Evolutionary conservation across 2,329 filamentous ascomycete species (phyloP).

Genomic region (Xenosphaeropsis pyriputrescens): DNA sequence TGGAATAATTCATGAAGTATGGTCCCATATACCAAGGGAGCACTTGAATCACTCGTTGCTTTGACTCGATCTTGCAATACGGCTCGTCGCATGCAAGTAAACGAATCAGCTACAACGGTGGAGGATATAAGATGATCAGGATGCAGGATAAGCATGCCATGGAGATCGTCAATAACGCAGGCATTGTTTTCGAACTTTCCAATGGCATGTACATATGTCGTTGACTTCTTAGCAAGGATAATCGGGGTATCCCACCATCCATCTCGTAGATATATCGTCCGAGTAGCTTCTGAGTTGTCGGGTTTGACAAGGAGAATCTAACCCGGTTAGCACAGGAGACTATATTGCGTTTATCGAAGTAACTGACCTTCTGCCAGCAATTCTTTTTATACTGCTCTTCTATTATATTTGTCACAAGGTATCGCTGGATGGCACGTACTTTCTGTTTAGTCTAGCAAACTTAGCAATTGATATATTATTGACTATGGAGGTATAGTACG

Average conservation of each 20-base stretch:
- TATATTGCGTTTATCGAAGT: too few species aligned
- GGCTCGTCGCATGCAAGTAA: slow-evolving; percentile 77
- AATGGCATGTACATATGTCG: slow-evolving; percentile 69
- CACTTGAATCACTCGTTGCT: slow-evolving; percentile 65
- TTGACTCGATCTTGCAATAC: slow-evolving; percentile 94
- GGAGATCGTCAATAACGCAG: slow-evolving; percentile 69
- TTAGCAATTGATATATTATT: slow-evolving; percentile 37
- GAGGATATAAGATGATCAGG: slow-evolving; percentile 92
- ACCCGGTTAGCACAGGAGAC: neutral
- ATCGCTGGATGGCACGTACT: slow-evolving; percentile 69
- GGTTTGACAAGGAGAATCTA: slow-evolving; percentile 47
- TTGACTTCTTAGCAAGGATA: slow-evolving; percentile 28
- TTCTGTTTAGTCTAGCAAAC: slow-evolving; percentile 50
- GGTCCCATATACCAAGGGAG: slow-evolving; percentile 79
- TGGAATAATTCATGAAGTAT: slow-evolving; percentile 95
- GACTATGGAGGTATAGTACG: slow-evolving; percentile 25
- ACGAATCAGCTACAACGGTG: slow-evolving; percentile 92
- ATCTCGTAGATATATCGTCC: slow-evolving; percentile 62
- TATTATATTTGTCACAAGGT: slow-evolving; percentile 62
- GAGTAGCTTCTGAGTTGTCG: slow-evolving; percentile 52
- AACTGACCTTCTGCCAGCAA: too few species aligned
- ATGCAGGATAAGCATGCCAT: slow-evolving; percentile 80
- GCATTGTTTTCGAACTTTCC: slow-evolving; percentile 57
- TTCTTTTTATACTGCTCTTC: slow-evolving; percentile 43
- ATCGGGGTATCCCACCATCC: slow-evolving; percentile 79